Conservation (phyloP, 106 monocot species). For the Dendrobium officinale region DNA sequence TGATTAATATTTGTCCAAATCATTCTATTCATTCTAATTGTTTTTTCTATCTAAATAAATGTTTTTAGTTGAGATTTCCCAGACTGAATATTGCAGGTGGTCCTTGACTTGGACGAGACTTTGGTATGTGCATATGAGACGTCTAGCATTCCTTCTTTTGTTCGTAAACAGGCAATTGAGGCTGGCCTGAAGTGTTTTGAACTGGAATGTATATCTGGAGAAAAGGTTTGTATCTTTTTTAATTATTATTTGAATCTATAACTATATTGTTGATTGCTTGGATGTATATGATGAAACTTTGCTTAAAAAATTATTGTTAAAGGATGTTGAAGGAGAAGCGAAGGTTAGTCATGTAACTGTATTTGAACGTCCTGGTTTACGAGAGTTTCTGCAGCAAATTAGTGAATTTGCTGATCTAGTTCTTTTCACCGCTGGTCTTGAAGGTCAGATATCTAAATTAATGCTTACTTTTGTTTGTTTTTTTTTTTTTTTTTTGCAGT, state of each 20-base stretch:
- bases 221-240: constrained; percentile 28
- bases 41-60: background rate
- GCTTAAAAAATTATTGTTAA: background rate
- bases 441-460: constrained; percentile 25
- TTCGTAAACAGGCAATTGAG: constrained; percentile 56
- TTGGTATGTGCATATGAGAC: constrained; percentile 69
- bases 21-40: background rate
- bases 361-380: constrained; percentile 50
- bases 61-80: background rate
- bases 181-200: constrained; percentile 62
- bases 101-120: constrained; percentile 66
- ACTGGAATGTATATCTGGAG: constrained; percentile 49
- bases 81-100: constrained; percentile 25
- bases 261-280: background rate
- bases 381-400: constrained; percentile 35
- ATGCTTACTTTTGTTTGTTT: background rate
- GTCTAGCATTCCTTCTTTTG: constrained; percentile 33
- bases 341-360: constrained; percentile 50
- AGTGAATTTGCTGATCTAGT: constrained; percentile 47
- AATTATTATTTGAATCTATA: background rate
- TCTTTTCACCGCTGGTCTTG: constrained; percentile 58
- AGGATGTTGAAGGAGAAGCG: constrained; percentile 40
- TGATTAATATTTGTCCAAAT: background rate
- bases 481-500: background rate
- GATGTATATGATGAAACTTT: background rate